Evolutionary conservation across 768 basidiomycete genomes (phyloP), one percentile per base, ranked within the genome.

Genomic region (Daedaleopsis nitida): DNA sequence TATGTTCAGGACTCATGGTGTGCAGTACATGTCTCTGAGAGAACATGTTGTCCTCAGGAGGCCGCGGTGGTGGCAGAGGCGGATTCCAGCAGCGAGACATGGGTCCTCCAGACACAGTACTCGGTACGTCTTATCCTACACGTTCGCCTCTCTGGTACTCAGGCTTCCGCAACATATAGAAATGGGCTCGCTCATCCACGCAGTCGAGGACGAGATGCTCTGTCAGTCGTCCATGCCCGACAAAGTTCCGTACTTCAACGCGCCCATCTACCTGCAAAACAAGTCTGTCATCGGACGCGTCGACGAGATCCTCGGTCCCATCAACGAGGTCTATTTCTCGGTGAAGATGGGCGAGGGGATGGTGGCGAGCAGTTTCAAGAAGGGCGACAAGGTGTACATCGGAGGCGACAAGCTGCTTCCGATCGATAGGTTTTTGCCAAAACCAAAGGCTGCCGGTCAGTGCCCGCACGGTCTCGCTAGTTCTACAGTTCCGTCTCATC

Each of bases 191-290:
- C 97, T 98, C 73, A 72, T 94, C 35, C 97, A 98, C 73, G 91
- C 96, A 14, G 96, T 98, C 43, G 96, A 99, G 77, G 94, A 93
- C 61, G 96, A 99, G 73, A 98, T 99, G 96, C 82, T 99, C 53
- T 99, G 97, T 74, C 81, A 87, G 8, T 94, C 95, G 4, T 76
- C 86, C 19, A 83, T 93, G 72, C 76, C 88, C 3, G 88, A 96
- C 76, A 96, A 92, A 80, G 94, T 99, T 27, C 97, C 97, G 0
- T 96, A 95, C 76, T 99, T 99, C 85, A 99, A 99, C 74, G 96
- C 96, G 0, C 96, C 96, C 52, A 94, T 98, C 72, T 98, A 96
- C 75, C 84, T 98, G 55, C 88, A 93, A 80, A 97, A 98, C 76
- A 98, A 97, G 77, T 92, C 94, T 11, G 82, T 86, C 66, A 94